Conservation (phyloP, 768 basidiomycete species). For the Phylloporus arenicola region DNA sequence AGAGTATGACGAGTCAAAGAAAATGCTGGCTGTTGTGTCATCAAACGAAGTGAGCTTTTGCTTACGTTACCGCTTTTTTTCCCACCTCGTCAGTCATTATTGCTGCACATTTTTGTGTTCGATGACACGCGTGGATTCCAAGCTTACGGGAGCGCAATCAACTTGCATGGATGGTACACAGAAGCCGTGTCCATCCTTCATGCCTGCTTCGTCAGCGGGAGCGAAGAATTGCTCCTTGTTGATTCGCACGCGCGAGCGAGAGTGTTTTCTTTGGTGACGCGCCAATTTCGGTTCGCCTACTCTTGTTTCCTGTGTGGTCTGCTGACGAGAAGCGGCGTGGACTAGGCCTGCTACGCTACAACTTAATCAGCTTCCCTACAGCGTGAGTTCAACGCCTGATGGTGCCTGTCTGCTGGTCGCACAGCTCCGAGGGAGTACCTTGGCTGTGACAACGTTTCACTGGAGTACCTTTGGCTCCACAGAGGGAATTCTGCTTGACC, state of each 20-base stretch:
- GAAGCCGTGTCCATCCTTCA: conserved; percentile 24
- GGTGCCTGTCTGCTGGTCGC: conserved; percentile 45
- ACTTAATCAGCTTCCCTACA: conserved; percentile 31
- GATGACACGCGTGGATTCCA: conserved; percentile 43
- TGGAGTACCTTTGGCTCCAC: conserved; percentile 53
- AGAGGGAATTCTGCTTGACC: conserved; percentile 37
- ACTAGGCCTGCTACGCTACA: conserved; percentile 42
- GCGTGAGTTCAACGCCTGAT: conserved; percentile 43
- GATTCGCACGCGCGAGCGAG: conserved; percentile 41
- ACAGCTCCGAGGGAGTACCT: conserved; percentile 12
- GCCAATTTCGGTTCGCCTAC: conserved; percentile 45
- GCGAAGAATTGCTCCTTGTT: conserved; percentile 48
- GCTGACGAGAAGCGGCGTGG: background rate
- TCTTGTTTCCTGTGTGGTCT: background rate
- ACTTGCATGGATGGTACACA: conserved; percentile 42
- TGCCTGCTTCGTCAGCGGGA: conserved; percentile 43
- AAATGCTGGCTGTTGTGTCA: conserved; percentile 44
- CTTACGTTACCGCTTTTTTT: conserved; percentile 1
- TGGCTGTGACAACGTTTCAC: conserved; percentile 39
- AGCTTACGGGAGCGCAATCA: conserved; percentile 36
- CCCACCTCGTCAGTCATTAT: conserved; percentile 17
- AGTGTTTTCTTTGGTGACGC: conserved; percentile 49
- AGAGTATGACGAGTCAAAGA: conserved; percentile 48
- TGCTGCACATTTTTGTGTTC: conserved; percentile 42
- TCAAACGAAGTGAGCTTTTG: conserved; percentile 30